Evolutionary conservation across 768 basidiomycete species (phyloP).

Genomic region (Coprinellus micaceus): DNA sequence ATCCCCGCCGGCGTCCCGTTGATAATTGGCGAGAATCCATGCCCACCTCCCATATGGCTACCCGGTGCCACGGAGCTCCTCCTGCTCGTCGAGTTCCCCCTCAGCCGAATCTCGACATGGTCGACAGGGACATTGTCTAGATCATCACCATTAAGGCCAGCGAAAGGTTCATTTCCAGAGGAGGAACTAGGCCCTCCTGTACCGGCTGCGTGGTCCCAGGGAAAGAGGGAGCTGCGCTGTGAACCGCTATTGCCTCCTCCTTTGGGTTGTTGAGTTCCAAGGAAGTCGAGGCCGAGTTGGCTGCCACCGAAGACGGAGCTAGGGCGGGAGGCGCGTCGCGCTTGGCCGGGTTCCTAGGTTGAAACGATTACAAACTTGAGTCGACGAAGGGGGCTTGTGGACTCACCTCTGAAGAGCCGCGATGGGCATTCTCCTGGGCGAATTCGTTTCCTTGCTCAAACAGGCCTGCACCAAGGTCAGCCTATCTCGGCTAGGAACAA

Average conservation of each 20-base stretch:
- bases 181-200: conserved; percentile 47
- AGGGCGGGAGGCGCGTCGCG: conserved; percentile 63
- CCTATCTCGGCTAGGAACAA: background rate
- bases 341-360: conserved; percentile 88
- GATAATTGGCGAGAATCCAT: conserved; percentile 53
- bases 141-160: conserved; percentile 32
- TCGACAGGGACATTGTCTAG: conserved; percentile 49
- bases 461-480: background rate
- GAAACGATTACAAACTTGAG: too few relatives aligned
- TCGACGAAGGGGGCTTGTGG: too few relatives aligned
- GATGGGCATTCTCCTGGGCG: background rate
- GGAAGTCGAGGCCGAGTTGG: conserved; percentile 44
- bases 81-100: conserved; percentile 53
- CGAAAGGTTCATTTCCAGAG: conserved; percentile 18
- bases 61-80: conserved; percentile 53
- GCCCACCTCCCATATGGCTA: conserved; percentile 44
- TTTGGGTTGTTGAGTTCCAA: conserved; percentile 16
- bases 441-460: background rate
- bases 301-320: conserved; percentile 45
- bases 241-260: conserved; percentile 41
- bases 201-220: conserved; percentile 73
- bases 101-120: conserved; percentile 26
- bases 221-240: conserved; percentile 69
- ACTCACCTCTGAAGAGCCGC: conserved; percentile 18
- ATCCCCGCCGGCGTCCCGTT: conserved; percentile 34